Evolutionary conservation across 306 rosid genomes (phyloP).

Genomic region (Begonia masoniana): DNA sequence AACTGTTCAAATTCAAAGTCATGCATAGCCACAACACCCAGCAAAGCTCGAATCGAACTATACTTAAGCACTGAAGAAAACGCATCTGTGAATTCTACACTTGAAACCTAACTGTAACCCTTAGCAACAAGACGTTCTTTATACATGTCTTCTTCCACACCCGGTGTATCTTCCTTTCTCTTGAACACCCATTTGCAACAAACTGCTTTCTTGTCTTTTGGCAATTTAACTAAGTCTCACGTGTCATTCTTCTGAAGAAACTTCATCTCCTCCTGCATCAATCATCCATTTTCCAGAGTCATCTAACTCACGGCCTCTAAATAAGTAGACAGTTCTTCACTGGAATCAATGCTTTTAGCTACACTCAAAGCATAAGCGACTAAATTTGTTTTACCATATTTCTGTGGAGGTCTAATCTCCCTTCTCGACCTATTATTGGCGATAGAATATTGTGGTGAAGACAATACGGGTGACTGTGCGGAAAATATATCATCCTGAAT

Average conservation of each 20-base stretch:
- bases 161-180: background rate
- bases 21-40: no score
- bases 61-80: background rate
- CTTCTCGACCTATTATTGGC: background rate
- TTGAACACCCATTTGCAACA: background rate
- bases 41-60: background rate
- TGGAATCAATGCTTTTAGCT: background rate
- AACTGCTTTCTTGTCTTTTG: background rate
- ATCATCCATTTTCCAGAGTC: background rate
- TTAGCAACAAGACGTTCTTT: background rate
- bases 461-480: no score
- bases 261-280: background rate
- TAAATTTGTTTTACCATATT: background rate
- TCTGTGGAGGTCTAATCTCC: background rate
- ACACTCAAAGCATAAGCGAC: slow-evolving; percentile 1
- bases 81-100: background rate
- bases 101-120: background rate
- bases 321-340: background rate
- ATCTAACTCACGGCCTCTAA: no score
- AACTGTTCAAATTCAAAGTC: no score
- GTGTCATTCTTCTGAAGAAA: background rate
- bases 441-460: background rate
- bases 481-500: no score
- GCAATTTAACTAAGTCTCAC: background rate
- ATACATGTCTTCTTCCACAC: background rate